Conservation (phyloP, 176 grass and related monocot species). For the Rhynchospora breviuscula region DNA sequence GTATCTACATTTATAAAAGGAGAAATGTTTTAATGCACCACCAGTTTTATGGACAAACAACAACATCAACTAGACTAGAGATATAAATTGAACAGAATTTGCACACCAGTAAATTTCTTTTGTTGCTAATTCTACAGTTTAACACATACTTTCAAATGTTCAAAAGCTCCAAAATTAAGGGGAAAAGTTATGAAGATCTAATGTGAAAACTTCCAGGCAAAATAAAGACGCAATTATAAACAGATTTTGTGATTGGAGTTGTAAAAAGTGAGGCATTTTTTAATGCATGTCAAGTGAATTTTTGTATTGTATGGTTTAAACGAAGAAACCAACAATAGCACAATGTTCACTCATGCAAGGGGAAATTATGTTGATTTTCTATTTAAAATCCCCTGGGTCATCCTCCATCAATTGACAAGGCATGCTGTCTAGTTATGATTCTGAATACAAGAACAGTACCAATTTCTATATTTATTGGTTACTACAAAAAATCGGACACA, state of each 20-base stretch:
- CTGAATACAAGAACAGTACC: background rate
- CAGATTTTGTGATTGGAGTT: background rate
- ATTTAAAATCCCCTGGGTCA: too few relatives aligned
- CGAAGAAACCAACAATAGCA: too few relatives aligned
- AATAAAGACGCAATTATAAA: background rate
- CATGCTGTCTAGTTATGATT: background rate
- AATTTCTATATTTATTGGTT: background rate
- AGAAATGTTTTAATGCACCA: conserved; percentile 2
- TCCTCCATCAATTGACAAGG: too few relatives aligned
- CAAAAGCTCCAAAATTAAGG: too few relatives aligned
- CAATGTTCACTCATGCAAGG: too few relatives aligned
- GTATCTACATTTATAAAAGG: background rate
- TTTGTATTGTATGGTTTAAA: background rate
- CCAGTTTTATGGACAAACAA: conserved; percentile 4
- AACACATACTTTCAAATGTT: background rate
- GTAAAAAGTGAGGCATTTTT: background rate
- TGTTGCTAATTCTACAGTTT: background rate
- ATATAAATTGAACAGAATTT: background rate
- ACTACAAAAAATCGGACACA: background rate
- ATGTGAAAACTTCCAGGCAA: too few relatives aligned
- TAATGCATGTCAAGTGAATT: background rate
- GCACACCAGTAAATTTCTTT: background rate
- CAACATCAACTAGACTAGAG: background rate
- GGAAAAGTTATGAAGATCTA: too few relatives aligned
- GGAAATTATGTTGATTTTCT: too few relatives aligned